These are phyloP conservation scores for Elsinoe batatas DNA, from an alignment of 2,329 filamentous ascomycete genomes.

Conservation along the genomic window DNA sequence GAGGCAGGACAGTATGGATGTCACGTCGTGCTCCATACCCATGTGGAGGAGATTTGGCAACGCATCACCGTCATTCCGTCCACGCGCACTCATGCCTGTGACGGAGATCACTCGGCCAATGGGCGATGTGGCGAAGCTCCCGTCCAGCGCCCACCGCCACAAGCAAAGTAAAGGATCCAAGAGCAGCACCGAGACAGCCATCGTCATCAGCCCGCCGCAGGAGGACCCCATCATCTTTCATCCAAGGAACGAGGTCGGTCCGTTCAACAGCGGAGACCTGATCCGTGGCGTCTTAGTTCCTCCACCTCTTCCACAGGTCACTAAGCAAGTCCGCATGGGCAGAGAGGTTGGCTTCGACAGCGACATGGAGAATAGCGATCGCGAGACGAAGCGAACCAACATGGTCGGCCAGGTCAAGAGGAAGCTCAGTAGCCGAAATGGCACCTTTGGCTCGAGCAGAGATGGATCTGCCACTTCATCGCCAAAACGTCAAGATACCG, in stretches of 20 bases:
- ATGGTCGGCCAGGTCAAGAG: conserved; percentile 6
- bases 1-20: conserved; percentile 45
- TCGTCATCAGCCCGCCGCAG: background rate
- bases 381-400: conserved; percentile 3
- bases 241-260: conserved; percentile 7
- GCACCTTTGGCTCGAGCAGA: background rate
- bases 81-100: conserved; percentile 5
- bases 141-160: conserved; percentile 4
- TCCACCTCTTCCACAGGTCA: conserved; percentile 10
- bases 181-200: conserved; percentile 3
- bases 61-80: conserved; percentile 4
- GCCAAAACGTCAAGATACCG: conserved; percentile 1
- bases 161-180: conserved; percentile 12
- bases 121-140: background rate
- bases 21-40: conserved; percentile 51
- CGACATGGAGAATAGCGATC: background rate
- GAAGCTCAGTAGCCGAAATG: conserved; percentile 9
- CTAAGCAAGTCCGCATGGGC: conserved; percentile 9
- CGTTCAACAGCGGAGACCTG: conserved; percentile 8
- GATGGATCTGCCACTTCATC: conserved; percentile 2
- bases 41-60: conserved; percentile 26
- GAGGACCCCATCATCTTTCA: background rate
- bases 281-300: conserved; percentile 8
- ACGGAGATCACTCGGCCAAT: background rate
- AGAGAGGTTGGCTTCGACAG: background rate